phyloP scores from a whole-genome alignment of 768 basidiomycete genomes.

The Rhodosporidiobolus sp. region DNA sequence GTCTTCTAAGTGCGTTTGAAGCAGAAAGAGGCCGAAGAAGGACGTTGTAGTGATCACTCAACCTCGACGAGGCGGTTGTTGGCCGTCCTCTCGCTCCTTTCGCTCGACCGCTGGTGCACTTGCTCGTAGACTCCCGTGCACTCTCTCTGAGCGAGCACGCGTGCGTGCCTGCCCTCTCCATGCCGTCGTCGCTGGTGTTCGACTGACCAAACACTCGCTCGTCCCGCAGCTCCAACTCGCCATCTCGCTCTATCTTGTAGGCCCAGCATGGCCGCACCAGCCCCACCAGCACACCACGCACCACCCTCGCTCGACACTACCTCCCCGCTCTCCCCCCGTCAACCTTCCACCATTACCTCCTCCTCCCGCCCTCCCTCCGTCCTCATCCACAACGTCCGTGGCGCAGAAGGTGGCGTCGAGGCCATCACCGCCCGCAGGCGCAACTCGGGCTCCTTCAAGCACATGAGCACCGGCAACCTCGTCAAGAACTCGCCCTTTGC shows the following conservation, averaged over 20 bases:
- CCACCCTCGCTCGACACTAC: not conserved
- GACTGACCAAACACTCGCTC: not conserved
- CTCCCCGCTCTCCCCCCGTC: not conserved
- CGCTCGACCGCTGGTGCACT: too few relatives aligned
- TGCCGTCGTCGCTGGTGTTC: too few relatives aligned
- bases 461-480: slow-evolving; percentile 30
- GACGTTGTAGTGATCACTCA: not conserved
- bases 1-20: not conserved
- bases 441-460: slow-evolving; percentile 36
- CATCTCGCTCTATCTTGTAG: not conserved
- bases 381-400: slow-evolving; percentile 17
- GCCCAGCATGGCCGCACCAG: not conserved
- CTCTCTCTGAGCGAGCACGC: too few relatives aligned
- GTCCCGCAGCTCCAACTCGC: not conserved
- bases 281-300: not conserved
- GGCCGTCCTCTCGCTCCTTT: too few relatives aligned
- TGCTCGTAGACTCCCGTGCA: too few relatives aligned
- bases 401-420: slow-evolving; percentile 35
- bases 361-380: not conserved
- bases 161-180: too few relatives aligned
- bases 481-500: slow-evolving; percentile 35
- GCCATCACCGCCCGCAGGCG: slow-evolving; percentile 26
- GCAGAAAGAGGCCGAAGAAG: too few relatives aligned
- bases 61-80: not conserved
- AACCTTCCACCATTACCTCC: not conserved